phyloP scores from a whole-genome alignment of 306 rosid genomes.

The Trifolium fragiferum region DNA sequence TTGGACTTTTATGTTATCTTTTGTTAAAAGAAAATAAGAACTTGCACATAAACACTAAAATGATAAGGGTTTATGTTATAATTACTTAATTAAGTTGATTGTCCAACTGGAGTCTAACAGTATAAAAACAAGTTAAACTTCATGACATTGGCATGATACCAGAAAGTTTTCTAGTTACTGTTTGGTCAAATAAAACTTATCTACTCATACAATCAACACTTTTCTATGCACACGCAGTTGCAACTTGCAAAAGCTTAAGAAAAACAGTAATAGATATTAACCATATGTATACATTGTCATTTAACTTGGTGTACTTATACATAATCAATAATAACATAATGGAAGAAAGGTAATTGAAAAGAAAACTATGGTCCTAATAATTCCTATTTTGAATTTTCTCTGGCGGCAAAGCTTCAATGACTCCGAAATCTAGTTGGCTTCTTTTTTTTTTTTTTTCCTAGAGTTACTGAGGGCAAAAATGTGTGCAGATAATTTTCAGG shows the following conservation, averaged over 20 bases:
- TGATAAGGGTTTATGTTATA: not conserved
- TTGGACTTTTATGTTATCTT: not conserved
- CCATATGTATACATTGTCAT: slow-evolving; percentile 2
- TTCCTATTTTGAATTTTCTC: not conserved
- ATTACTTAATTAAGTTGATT: not conserved
- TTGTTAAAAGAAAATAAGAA: not conserved
- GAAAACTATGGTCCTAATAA: slow-evolving; percentile 19
- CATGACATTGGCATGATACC: not conserved
- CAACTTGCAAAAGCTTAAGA: not conserved
- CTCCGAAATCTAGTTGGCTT: slow-evolving; percentile 22
- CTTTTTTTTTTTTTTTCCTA: slow-evolving; percentile 1
- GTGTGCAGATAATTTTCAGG: slow-evolving; percentile 2
- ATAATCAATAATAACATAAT: slow-evolving; percentile 1
- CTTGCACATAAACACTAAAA: not conserved
- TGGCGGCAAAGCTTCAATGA: not conserved
- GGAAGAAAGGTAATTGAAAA: not conserved
- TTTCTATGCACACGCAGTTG: slow-evolving; percentile 7
- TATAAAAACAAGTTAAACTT: not conserved
- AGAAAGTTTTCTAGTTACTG: not conserved
- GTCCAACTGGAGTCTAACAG: not conserved
- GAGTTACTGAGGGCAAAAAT: slow-evolving; percentile 18
- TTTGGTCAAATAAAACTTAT: not conserved
- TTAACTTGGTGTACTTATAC: not conserved
- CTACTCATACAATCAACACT: not conserved
- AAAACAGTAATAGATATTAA: slow-evolving; percentile 3